A percentile compares a stretch with the other conserved stretches of the same genome.
Conservation (phyloP, 1,139 yeast species). For the Lodderomyces oxycetoniae region DNA sequence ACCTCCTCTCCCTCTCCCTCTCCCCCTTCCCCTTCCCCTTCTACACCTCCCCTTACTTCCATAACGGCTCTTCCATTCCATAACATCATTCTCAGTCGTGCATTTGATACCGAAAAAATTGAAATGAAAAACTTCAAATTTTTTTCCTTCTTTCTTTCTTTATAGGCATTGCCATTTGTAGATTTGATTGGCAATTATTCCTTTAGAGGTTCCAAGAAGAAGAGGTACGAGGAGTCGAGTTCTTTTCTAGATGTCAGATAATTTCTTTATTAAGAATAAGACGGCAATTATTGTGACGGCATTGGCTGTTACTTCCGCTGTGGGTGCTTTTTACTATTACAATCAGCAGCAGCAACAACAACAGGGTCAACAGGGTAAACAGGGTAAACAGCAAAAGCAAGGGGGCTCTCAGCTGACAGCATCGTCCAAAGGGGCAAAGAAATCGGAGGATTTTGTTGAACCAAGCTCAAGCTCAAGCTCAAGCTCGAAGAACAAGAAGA, state of each 20-base stretch:
- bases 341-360: constrained; percentile 22
- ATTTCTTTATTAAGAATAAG: constrained; percentile 53
- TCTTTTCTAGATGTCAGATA: constrained; percentile 13
- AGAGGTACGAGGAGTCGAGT: too few relatives aligned
- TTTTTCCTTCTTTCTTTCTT: not conserved
- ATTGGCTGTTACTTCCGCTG: constrained; percentile 58
- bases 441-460: constrained; percentile 4
- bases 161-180: too few relatives aligned
- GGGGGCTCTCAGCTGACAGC: not conserved
- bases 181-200: too few relatives aligned
- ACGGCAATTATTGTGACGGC: constrained; percentile 57
- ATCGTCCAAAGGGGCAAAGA: constrained; percentile 4
- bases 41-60: too few relatives aligned
- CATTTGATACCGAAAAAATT: too few relatives aligned
- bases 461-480: constrained; percentile 1
- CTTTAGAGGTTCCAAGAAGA: too few relatives aligned
- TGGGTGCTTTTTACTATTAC: constrained; percentile 55
- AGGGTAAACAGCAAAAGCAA: constrained; percentile 8
- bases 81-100: too few relatives aligned
- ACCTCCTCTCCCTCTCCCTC: too few relatives aligned
- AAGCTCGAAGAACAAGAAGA: constrained; percentile 9
- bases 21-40: too few relatives aligned
- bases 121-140: not conserved
- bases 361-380: constrained; percentile 5
- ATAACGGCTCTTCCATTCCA: too few relatives aligned